Evolutionary conservation across 78 protist species (phyloP), one percentile per base, ranked within the genome.

Genomic region (Tieghemostelium lacteum): DNA sequence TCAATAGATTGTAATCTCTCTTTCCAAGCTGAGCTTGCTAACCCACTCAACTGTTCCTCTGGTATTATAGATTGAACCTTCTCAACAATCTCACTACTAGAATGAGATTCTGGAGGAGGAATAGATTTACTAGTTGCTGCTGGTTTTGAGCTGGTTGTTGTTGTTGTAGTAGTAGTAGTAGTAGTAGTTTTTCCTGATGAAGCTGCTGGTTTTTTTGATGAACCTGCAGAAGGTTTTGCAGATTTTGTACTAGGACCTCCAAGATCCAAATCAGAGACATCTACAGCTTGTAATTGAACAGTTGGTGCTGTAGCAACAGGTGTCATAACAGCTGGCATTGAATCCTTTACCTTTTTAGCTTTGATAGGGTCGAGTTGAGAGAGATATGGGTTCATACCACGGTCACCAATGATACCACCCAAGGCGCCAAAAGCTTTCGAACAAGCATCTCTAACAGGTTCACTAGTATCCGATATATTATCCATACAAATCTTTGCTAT

Each of bases 341-440:
- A 60, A 40, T 88, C 93, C 36, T 66, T 88, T 37, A 88, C 36
- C 34, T 88, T 88, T 49, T 69, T 72, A 40, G 80, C 57, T 62
- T 88, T 88, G 85, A 88, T 88, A 50, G 86, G 73, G 37, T 88
- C 93, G 0, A 88, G 6, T 50, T 88, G 86, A 33, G 66, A 52
- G 7, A 75, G 55, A 55, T 88, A 88, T 1, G 93, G 93, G 14
- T 73, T 75, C 78, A 88, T 75, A 16, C 85, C 73, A 60, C 93
- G 61, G 42, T 88, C 93, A 70, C 93, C 93, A 69, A 88, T 61
- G 0, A 88, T 62, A 34, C 75, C 70, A 36, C 78, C 73, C 20
- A 88, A 49, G 28, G 83, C 60, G 20, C 64, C 93, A 34, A 88
- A 88, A 34, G 93, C 77, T 34, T 77, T 74, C 0, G 87, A 49